Evolutionary conservation across 2,329 filamentous ascomycete genomes (phyloP), one percentile per base, ranked within the genome.

Genomic region (Emergomyces africanus): DNA sequence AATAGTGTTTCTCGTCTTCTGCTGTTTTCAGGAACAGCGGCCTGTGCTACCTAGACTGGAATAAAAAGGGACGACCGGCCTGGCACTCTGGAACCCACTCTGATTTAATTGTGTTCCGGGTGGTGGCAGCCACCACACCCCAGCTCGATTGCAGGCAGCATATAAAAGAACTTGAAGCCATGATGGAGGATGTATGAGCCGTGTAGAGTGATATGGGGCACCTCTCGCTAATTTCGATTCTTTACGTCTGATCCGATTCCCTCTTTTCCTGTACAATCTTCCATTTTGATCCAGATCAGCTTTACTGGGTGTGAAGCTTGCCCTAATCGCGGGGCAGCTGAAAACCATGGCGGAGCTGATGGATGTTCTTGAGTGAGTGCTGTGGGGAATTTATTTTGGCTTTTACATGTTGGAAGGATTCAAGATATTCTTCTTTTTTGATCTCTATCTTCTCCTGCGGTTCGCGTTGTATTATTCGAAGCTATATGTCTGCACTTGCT

Each of bases 361-460:
- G 66, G 67, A 70, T 62, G 68, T 69, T 57, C 69, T 77, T 57
- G 68, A 72, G 75, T 77, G 63, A 67, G 72, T 66, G 15, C 41
- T 50, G n/a, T 48, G 20, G 15, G 35, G 5, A 30, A 35, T 44
- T 12, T 35, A n/a, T 49, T 48, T 48, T 49, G 55, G n/a, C 18
- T 5, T 55, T 39, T 20, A 8, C n/a, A 37, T n/a, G 6, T 54
- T 39, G 33, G n/a, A n/a, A 18, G 30, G 33, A 39, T 39, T 14
- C n/a, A 41, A 25, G 30, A 23, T 20, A 15, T 53, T 55, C 44
- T 41, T 30, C 30, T 53, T 39, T 49, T 37, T 42, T 60, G 37
- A 5, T 33, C 18, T 55, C 39, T 30, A n/a, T 37, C 23, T 10
- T 37, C 23, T 20, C 2, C 15, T 33, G 9, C 25, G 18, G 14